Base-by-base conservation (phyloP, 768 basidiomycete genomes). In the Suillus cothurnatus region DNA sequence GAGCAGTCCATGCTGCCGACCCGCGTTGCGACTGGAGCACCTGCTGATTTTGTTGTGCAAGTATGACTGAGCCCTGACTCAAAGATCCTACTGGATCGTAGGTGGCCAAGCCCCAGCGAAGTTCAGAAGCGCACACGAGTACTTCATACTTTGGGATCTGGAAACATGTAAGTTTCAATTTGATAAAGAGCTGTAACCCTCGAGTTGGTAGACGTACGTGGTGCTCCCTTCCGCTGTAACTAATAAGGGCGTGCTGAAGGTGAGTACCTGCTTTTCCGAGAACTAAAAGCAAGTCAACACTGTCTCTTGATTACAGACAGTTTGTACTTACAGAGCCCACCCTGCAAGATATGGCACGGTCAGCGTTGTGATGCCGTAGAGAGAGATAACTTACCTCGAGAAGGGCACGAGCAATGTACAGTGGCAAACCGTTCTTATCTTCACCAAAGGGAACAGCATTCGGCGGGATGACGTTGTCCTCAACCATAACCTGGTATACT, bases 371-470 rank as follows among this genome's bases (percentile, higher is more conserved):
- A 63, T 19, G 28, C 15, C 5, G 6, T 2, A 4, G 21, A 2
- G 23, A 63, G 32, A 45, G 7, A 28, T 14, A 17, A 32, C 62
- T 19, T 41, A 68, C 69, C 36, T 70, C 75, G 36, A 76, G 59
- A 34, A 76, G 72, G 15, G 75, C 76, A 32, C 75, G 75, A 45
- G 75, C 75, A 19, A 76, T 68, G 62, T 74, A 76, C 61, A 69
- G 26, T 39, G 73, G 69, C 4, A 50, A 63, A 11, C 75, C 75
- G 50, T 72, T 72, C 61, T 72, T 71, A 55, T 76, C 75, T 66
- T 76, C 71, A 17, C 74, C 73, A 31, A 76, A 76, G 15, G 75
- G 76, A 60, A 76, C 71, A 1, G 75, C 75, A n/a, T 75, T 78
- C 45, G 77, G 70, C 6, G 75, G 75, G n/a, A 76, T 78, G n/a